Conservation (phyloP, 192 early-diverging fungal species). For the Coemansia sp. region DNA sequence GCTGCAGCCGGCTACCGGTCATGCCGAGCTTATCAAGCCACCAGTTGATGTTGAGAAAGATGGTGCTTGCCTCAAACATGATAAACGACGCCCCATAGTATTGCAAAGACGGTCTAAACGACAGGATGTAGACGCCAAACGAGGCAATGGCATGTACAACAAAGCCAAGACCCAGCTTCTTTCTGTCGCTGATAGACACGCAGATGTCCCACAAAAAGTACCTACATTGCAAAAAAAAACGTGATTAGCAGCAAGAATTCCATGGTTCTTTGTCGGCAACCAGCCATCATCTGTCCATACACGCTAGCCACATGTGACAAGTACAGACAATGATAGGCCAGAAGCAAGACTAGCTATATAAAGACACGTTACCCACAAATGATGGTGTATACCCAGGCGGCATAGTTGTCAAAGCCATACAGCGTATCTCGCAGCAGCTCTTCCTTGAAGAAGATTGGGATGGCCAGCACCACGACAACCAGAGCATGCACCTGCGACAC, state of each 20-base stretch:
- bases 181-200: slow-evolving; percentile 62
- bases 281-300: too few relatives aligned
- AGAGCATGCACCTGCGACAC: slow-evolving; percentile 78
- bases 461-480: slow-evolving; percentile 59
- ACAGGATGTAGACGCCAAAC: slow-evolving; percentile 71
- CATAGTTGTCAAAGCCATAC: slow-evolving; percentile 68
- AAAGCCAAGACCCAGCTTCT: slow-evolving; percentile 74
- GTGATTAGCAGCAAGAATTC: not conserved
- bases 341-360: too few relatives aligned
- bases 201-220: slow-evolving; percentile 93
- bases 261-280: too few relatives aligned
- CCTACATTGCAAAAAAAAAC: slow-evolving; percentile 30
- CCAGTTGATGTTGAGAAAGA: slow-evolving; percentile 92
- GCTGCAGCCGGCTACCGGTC: slow-evolving; percentile 74
- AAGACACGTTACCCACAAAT: slow-evolving; percentile 68
- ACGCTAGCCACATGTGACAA: too few relatives aligned
- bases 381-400: slow-evolving; percentile 76
- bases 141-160: slow-evolving; percentile 77
- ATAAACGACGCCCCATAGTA: slow-evolving; percentile 87
- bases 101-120: slow-evolving; percentile 72
- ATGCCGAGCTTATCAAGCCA: slow-evolving; percentile 81
- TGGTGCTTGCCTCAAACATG: slow-evolving; percentile 88
- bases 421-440: slow-evolving; percentile 61
- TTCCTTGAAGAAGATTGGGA: slow-evolving; percentile 67
- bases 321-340: too few relatives aligned